Percentiles rank a stretch among this genome's conserved stretches.
Evolutionary conservation across 2,329 filamentous ascomycete species (phyloP).

Genomic region (Daldinia eschscholtzii): DNA sequence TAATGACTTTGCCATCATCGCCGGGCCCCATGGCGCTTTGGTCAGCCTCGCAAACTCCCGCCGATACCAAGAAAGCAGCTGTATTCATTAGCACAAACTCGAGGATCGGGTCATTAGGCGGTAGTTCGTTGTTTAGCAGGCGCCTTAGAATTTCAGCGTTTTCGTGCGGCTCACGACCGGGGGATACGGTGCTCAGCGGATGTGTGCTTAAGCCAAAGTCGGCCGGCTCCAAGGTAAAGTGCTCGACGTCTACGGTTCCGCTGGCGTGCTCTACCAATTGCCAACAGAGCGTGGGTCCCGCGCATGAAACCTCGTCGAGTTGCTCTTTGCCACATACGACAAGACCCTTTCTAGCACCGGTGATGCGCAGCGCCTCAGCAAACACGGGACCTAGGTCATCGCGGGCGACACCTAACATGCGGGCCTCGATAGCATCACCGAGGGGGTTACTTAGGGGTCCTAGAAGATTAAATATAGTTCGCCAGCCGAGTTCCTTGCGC

Average conservation of each 20-base stretch:
- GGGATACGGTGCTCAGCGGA: constrained; percentile 80
- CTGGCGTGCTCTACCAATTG: constrained; percentile 68
- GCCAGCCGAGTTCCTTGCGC: constrained; percentile 88
- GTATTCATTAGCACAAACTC: constrained; percentile 97
- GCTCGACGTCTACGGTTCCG: constrained; percentile 71
- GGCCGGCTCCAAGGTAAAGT: constrained; percentile 82
- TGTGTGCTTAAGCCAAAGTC: constrained; percentile 88
- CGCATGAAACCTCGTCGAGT: constrained; percentile 94
- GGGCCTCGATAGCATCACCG: constrained; percentile 85
- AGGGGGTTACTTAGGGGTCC: constrained; percentile 93
- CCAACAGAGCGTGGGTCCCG: constrained; percentile 91
- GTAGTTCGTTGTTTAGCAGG: constrained; percentile 79
- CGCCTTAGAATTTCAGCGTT: constrained; percentile 87
- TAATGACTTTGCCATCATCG: constrained; percentile 84
- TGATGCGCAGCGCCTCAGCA: constrained; percentile 82
- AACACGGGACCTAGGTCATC: constrained; percentile 90
- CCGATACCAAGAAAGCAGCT: constrained; percentile 85
- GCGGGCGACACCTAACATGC: constrained; percentile 92
- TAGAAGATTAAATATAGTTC: constrained; percentile 97
- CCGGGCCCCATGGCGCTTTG: constrained; percentile 82
- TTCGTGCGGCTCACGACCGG: constrained; percentile 85
- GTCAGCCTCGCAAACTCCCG: constrained; percentile 88
- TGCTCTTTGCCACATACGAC: constrained; percentile 95
- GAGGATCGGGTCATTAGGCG: constrained; percentile 83
- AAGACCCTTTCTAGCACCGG: constrained; percentile 84